Percentiles rank a stretch among this genome's conserved stretches.
Conservation (phyloP, 805 yeast genomes). For the Candida tallmaniae region DNA sequence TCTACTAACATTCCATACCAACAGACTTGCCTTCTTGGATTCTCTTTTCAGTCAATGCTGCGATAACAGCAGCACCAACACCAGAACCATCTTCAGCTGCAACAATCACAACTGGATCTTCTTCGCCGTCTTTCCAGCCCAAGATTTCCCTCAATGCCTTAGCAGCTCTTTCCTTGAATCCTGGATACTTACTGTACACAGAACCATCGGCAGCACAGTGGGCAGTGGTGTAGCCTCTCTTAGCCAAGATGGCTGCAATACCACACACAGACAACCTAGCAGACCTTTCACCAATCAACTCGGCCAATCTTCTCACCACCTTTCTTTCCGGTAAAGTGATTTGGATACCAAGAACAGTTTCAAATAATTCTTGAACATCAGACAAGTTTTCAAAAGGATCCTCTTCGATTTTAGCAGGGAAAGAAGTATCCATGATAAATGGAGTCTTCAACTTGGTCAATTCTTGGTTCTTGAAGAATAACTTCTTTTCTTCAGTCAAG, state of each 20-base stretch:
- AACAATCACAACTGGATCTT: conserved; percentile 79
- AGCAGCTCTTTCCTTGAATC: conserved; percentile 85
- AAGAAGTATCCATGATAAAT: conserved; percentile 83
- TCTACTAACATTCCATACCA: conserved; percentile 30
- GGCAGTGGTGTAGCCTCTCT: conserved; percentile 71
- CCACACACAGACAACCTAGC: conserved; percentile 93
- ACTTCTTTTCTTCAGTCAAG: conserved; percentile 52
- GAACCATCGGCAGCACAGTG: conserved; percentile 98
- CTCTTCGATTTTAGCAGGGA: conserved; percentile 81
- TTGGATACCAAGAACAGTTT: conserved; percentile 50
- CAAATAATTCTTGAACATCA: conserved; percentile 67
- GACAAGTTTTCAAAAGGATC: conserved; percentile 82
- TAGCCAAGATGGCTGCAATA: conserved; percentile 87
- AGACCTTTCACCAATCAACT: conserved; percentile 85
- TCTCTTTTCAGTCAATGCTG: conserved; percentile 87
- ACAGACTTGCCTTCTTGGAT: conserved; percentile 64
- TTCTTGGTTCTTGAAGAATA: conserved; percentile 70
- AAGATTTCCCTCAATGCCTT: conserved; percentile 83
- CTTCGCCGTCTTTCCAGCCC: conserved; percentile 57
- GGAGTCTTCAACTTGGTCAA: conserved; percentile 54
- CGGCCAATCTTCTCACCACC: conserved; percentile 76
- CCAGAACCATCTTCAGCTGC: conserved; percentile 99
- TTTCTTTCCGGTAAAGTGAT: conserved; percentile 78
- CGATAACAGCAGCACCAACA: conserved; percentile 97
- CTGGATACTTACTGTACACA: conserved; percentile 90